Conservation (phyloP, 2,329 filamentous ascomycete genomes). For the Alternaria sp. region DNA sequence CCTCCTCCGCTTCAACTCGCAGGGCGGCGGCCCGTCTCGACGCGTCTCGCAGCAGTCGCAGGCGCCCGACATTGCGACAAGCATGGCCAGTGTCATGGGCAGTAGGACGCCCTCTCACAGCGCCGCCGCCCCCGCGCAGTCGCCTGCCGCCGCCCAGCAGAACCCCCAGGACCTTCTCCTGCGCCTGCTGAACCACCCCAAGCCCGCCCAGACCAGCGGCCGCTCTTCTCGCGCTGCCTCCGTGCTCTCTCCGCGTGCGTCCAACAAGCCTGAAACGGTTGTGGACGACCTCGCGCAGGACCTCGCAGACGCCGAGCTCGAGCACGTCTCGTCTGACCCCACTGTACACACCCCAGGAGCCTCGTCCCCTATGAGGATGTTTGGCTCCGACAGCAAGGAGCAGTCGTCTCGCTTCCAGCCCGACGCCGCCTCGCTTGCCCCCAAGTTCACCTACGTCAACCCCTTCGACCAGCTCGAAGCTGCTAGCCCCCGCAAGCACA, state of each 20-base stretch:
- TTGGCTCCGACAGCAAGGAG: constrained; percentile 51
- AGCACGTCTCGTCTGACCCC: constrained; percentile 44
- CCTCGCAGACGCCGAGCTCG: constrained; percentile 53
- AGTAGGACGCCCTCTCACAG: constrained; percentile 49
- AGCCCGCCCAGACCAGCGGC: constrained; percentile 44
- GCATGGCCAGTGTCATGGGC: constrained; percentile 63
- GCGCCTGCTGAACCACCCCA: constrained; percentile 81
- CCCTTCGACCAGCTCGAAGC: constrained; percentile 74
- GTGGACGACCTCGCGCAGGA: constrained; percentile 54
- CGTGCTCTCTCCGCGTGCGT: constrained; percentile 36
- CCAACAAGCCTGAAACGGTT: constrained; percentile 50
- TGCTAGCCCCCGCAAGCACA: constrained; percentile 65
- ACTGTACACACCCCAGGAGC: constrained; percentile 30
- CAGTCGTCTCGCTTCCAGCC: constrained; percentile 43
- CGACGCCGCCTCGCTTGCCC: constrained; percentile 37
- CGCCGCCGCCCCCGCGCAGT: constrained; percentile 33
- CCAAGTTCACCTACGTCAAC: constrained; percentile 73
- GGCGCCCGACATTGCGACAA: constrained; percentile 56
- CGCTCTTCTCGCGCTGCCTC: constrained; percentile 33
- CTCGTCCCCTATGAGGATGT: constrained; percentile 40
- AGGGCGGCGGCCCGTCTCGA: constrained; percentile 47
- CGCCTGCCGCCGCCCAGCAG: constrained; percentile 53
- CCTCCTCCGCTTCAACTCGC: constrained; percentile 68
- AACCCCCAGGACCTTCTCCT: constrained; percentile 85
- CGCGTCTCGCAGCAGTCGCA: constrained; percentile 45